Evolutionary conservation across 441 rosid genomes (phyloP).

Genomic region (Gossypium schwendimanii): DNA sequence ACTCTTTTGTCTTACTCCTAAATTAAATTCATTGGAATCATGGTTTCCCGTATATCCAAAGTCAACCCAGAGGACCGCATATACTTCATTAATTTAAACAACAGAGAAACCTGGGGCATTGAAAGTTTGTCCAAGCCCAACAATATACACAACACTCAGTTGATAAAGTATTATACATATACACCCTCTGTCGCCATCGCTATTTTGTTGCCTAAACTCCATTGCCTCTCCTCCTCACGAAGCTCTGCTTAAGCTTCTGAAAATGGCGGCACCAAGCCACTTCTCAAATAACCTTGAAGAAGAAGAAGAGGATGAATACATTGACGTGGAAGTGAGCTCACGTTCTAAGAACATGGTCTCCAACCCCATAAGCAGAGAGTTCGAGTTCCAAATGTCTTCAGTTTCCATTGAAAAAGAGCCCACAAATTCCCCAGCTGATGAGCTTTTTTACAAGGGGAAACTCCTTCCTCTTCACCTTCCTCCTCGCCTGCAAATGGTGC

Average conservation of each 20-base stretch:
- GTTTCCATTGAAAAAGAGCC: constrained; percentile 33
- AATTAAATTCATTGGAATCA: too few relatives aligned
- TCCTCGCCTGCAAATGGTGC: constrained; percentile 21
- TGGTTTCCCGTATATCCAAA: too few relatives aligned
- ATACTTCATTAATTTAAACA: too few relatives aligned
- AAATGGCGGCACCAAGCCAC: not conserved
- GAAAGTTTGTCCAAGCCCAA: too few relatives aligned
- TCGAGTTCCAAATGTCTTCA: constrained; percentile 64
- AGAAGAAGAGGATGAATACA: not conserved
- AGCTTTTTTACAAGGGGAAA: constrained; percentile 68
- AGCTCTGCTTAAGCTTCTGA: not conserved
- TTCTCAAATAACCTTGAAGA: not conserved
- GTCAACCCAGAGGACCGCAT: too few relatives aligned
- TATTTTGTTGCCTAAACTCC: not conserved
- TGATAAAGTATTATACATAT: not conserved
- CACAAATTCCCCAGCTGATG: constrained; percentile 64
- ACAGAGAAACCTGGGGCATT: too few relatives aligned
- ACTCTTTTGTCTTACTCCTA: too few relatives aligned
- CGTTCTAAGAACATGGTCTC: constrained; percentile 5
- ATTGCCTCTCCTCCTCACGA: too few relatives aligned
- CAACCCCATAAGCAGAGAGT: constrained; percentile 28
- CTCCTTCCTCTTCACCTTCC: constrained; percentile 74
- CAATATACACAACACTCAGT: too few relatives aligned
- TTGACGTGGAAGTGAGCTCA: constrained; percentile 14
- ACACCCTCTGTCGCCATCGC: not conserved